These are phyloP conservation scores for Fusarium citri DNA, from an alignment of 2,329 filamentous ascomycete species.

Conservation along the genomic window DNA sequence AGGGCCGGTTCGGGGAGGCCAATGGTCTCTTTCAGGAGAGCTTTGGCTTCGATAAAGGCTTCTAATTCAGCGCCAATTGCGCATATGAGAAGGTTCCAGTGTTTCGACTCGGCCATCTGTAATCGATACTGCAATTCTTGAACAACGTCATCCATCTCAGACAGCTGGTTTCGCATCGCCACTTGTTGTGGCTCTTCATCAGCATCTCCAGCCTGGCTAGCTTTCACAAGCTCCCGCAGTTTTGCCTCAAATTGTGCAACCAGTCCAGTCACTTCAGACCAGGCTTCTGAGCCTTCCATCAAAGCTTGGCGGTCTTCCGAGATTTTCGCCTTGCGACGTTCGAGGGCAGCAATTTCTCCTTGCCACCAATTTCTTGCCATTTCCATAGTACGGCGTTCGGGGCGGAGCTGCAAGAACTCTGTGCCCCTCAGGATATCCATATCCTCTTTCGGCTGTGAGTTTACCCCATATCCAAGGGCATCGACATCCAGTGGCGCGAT, in stretches of 20 bases:
- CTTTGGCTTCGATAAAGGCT: constrained; percentile 70
- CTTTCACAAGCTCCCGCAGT: constrained; percentile 67
- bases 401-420: constrained; percentile 70
- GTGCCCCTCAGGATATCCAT: constrained; percentile 53
- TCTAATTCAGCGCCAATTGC: constrained; percentile 80
- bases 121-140: constrained; percentile 65
- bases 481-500: constrained; percentile 64
- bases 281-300: constrained; percentile 73
- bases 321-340: constrained; percentile 66
- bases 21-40: constrained; percentile 58
- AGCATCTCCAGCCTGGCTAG: constrained; percentile 46
- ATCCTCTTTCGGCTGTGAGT: constrained; percentile 27
- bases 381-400: constrained; percentile 73
- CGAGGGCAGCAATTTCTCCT: constrained; percentile 68
- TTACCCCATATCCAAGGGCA: constrained; percentile 48
- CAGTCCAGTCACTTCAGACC: constrained; percentile 70
- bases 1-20: constrained; percentile 10
- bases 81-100: constrained; percentile 80
- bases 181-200: constrained; percentile 52
- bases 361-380: constrained; percentile 80
- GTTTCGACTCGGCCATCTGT: constrained; percentile 66
- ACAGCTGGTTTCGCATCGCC: constrained; percentile 60
- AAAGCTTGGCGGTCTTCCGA: constrained; percentile 73
- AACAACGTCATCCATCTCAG: constrained; percentile 68
- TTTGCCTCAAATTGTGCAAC: constrained; percentile 74